Percentiles rank a stretch among this genome's conserved stretches.
Conservation (phyloP, 2,329 filamentous ascomycete species). For the Talaromyces sp. region DNA sequence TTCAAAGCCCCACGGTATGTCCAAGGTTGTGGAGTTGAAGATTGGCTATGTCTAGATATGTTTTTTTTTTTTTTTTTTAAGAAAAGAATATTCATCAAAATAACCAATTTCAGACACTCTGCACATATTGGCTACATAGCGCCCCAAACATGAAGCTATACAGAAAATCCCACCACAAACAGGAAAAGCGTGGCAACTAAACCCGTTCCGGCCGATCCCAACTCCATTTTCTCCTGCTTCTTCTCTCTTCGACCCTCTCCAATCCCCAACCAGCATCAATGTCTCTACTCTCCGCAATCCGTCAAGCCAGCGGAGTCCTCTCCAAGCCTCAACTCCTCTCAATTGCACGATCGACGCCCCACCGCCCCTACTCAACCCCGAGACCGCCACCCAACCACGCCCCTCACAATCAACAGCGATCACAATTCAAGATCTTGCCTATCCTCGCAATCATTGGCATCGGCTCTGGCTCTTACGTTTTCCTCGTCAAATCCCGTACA, state of each 20-base stretch:
- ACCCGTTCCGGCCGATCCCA: conserved; percentile 19
- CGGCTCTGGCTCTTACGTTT: conserved; percentile 53
- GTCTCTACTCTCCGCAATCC: conserved; percentile 18
- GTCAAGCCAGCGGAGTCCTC: conserved; percentile 20
- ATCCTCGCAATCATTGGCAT: conserved; percentile 49
- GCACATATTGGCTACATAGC: too few relatives aligned
- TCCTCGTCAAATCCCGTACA: conserved; percentile 54
- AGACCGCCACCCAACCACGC: conserved; percentile 17
- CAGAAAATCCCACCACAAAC: neutral
- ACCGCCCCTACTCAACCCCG: conserved; percentile 23
- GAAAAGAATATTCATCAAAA: too few relatives aligned
- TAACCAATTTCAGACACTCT: too few relatives aligned
- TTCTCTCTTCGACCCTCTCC: neutral
- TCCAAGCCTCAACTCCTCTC: conserved; percentile 15
- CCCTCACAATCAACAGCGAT: conserved; percentile 32
- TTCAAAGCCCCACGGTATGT: too few relatives aligned
- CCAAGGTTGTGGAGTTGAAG: too few relatives aligned
- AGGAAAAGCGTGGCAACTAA: conserved; percentile 12
- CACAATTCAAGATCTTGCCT: conserved; percentile 47
- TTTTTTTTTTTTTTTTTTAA: too few relatives aligned
- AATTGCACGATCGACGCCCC: conserved; percentile 18
- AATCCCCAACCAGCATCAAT: conserved; percentile 13
- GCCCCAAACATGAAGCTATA: neutral
- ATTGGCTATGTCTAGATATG: too few relatives aligned
- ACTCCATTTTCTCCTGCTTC: conserved; percentile 5